These are phyloP conservation scores for Pyropia yezoensis DNA, from an alignment of 23 red algal species.

Conservation along the genomic window DNA sequence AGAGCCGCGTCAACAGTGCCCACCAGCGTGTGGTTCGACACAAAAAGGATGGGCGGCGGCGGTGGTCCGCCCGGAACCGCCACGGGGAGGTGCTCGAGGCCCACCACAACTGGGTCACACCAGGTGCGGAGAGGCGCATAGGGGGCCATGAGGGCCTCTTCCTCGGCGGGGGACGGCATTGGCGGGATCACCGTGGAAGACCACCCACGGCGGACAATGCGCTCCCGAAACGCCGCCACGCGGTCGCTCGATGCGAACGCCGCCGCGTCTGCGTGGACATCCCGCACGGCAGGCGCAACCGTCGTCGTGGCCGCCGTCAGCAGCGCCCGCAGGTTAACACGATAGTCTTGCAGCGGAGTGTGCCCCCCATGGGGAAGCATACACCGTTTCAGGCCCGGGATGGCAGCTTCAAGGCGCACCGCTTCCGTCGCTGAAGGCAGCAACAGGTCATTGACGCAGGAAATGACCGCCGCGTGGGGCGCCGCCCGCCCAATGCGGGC, in stretches of 20 bases:
- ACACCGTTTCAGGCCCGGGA: slow-evolving; percentile 22
- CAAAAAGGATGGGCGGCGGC: slow-evolving; percentile 68
- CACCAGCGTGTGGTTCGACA: slow-evolving; percentile 80
- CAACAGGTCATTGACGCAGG: slow-evolving; percentile 47
- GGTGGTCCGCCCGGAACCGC: not conserved
- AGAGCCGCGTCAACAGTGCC: slow-evolving; percentile 67
- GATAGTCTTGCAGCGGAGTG: slow-evolving; percentile 21
- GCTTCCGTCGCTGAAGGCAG: slow-evolving; percentile 38
- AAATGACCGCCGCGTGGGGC: slow-evolving; percentile 18
- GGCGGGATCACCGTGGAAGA: too few relatives aligned
- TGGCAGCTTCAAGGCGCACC: slow-evolving; percentile 13
- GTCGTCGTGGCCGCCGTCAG: not conserved
- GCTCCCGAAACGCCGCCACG: too few relatives aligned
- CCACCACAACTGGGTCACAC: slow-evolving; percentile 57
- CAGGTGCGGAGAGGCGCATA: too few relatives aligned
- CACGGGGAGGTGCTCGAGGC: slow-evolving; percentile 39
- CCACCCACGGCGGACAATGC: too few relatives aligned
- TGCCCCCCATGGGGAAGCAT: slow-evolving; percentile 48
- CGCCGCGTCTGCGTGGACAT: too few relatives aligned
- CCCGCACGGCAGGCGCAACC: too few relatives aligned
- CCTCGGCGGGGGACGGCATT: too few relatives aligned
- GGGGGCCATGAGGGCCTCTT: too few relatives aligned
- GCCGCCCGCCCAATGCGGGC: not conserved
- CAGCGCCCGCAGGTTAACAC: slow-evolving; percentile 24
- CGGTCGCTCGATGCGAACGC: too few relatives aligned